Evolutionary conservation across 768 basidiomycete species (phyloP), one percentile per base, ranked within the genome.

Genomic region (Mycena capillaripes): DNA sequence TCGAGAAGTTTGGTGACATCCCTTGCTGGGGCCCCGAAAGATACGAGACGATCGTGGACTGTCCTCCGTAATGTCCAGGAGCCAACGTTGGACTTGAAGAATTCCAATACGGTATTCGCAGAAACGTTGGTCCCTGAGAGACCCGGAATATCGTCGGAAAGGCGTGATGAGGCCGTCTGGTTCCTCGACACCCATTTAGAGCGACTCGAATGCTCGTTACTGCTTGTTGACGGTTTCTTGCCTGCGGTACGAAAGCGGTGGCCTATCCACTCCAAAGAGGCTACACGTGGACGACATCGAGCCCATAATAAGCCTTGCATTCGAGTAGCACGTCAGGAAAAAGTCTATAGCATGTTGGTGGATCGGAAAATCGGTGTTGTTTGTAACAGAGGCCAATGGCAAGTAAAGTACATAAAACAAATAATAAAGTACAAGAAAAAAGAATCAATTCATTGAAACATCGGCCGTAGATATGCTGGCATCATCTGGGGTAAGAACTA

Each of bases 21-120:
- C 10, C 2, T 30, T 2, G 36, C 9, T 2, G 68, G 56, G 1
- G 58, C 68, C 23, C 75, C 75, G n/a, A 73, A 75, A 4, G 68
- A 23, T 1, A 73, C 71, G 40, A 75, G 63, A 55, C 69, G 75
- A 42, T 75, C 69, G 19, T 23, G 61, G 0, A 63, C 69, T 10
- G 25, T 21, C 9, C 55, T 36, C 32, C 52, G 61, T 6, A 38
- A n/a, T 5, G 60, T 30, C 73, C 73, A 75, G 1, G 53, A 8
- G 1, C 11, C 38, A n/a, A 61, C 73, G 16, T 63, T 56, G 36
- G 32, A 6, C 6, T 53, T 55, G 44, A 73, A 74, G 27, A 52
- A 73, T 14, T 17, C 17, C 14, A 69, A 42, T 3, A 69, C n/a
- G 23, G 57, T 27, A 40, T 27, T 23, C 19, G 46, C 21, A 46